phyloP scores from a whole-genome alignment of 2,329 filamentous ascomycete genomes.

The Phoma sp. region DNA sequence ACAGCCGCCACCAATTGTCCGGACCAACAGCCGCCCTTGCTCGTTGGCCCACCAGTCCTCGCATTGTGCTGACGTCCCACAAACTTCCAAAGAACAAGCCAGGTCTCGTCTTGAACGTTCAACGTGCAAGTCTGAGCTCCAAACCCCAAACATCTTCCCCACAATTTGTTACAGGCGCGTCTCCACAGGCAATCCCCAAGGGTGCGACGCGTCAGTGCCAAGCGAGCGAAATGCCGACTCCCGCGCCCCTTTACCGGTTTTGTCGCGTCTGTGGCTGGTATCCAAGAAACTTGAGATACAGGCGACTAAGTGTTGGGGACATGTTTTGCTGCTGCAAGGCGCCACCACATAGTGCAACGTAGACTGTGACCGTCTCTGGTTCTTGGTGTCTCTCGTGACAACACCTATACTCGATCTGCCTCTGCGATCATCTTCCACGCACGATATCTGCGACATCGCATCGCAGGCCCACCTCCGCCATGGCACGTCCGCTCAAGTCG shows the following conservation, averaged over 20 bases:
- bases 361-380: neutral
- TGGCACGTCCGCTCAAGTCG: slow-evolving; percentile 31
- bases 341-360: slow-evolving; percentile 23
- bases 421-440: neutral
- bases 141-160: slow-evolving; percentile 6
- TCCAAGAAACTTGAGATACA: slow-evolving; percentile 17
- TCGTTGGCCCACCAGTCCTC: neutral
- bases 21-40: neutral
- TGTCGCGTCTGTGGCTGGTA: slow-evolving; percentile 13
- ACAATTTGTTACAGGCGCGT: slow-evolving; percentile 5
- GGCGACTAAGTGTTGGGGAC: slow-evolving; percentile 9
- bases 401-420: neutral
- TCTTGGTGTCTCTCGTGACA: neutral
- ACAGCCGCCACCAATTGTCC: slow-evolving; percentile 4
- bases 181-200: slow-evolving; percentile 9
- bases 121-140: neutral
- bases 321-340: slow-evolving; percentile 15
- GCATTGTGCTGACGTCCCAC: neutral
- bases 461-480: slow-evolving; percentile 21
- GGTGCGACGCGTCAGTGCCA: slow-evolving; percentile 31
- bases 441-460: slow-evolving; percentile 4
- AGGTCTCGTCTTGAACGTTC: neutral
- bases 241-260: slow-evolving; percentile 29
- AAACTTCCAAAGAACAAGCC: neutral
- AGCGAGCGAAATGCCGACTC: slow-evolving; percentile 25